phyloP scores from a whole-genome alignment of 2,329 filamentous ascomycete species.

The Ophiobolus disseminans region DNA sequence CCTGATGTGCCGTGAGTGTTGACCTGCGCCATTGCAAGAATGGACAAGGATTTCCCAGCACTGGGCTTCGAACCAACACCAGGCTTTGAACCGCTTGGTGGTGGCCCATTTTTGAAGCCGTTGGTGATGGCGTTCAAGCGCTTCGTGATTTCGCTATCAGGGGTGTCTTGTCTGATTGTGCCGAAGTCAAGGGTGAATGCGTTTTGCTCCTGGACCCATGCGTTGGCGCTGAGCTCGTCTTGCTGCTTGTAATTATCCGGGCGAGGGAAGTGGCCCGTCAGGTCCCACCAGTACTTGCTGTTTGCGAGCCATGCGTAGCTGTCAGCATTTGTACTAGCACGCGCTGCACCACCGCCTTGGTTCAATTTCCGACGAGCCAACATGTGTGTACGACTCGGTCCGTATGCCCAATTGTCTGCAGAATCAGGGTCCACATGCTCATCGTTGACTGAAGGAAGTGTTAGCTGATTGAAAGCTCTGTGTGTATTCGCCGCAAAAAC shows the following conservation, averaged over 20 bases:
- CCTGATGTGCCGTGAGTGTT: constrained; percentile 12
- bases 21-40: constrained; percentile 12
- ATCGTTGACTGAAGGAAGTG: no score
- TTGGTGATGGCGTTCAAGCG: background rate
- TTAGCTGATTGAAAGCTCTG: no score
- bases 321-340: constrained; percentile 15
- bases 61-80: no score
- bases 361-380: constrained; percentile 9
- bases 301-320: constrained; percentile 18
- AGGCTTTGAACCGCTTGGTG: no score
- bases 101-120: background rate
- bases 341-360: constrained; percentile 12
- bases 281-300: constrained; percentile 13
- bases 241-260: constrained; percentile 2
- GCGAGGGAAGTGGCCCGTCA: constrained; percentile 15
- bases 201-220: background rate
- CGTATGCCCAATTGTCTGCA: constrained; percentile 10
- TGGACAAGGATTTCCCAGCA: constrained; percentile 14
- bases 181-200: constrained; percentile 5
- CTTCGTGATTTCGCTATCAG: background rate
- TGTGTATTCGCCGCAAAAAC: no score
- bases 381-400: constrained; percentile 6
- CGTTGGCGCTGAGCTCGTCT: background rate
- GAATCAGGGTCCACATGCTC: constrained; percentile 4
- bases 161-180: background rate